phyloP scores from a whole-genome alignment of 352 stramenopile genomes.

The Phytophthora macrochlamydospora region DNA sequence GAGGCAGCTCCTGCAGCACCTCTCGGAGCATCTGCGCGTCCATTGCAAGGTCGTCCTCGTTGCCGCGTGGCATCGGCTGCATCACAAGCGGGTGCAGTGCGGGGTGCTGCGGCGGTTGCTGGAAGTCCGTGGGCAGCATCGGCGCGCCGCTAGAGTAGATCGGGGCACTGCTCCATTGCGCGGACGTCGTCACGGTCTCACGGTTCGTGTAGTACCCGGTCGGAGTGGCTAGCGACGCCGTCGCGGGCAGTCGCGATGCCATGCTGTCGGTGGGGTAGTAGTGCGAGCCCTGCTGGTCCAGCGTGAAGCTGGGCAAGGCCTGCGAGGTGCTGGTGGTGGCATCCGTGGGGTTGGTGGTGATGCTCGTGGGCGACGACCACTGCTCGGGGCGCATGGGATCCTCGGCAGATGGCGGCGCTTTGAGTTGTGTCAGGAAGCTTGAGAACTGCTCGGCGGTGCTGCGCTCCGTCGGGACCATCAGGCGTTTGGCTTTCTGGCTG shows the following conservation, averaged over 20 bases:
- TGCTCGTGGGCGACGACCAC: conserved; percentile 42
- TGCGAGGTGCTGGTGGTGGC: conserved; percentile 23
- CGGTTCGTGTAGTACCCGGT: conserved; percentile 36
- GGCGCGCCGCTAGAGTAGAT: conserved; percentile 12
- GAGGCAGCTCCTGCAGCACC: conserved; percentile 42
- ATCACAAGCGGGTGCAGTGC: conserved; percentile 33
- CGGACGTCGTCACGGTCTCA: conserved; percentile 15
- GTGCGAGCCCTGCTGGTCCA: conserved; percentile 22
- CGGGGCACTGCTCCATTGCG: conserved; percentile 19
- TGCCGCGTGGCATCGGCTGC: conserved; percentile 28
- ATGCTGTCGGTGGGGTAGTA: conserved; percentile 27
- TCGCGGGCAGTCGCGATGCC: conserved; percentile 2
- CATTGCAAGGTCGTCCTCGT: conserved; percentile 43
- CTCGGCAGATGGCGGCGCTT: conserved; percentile 26
- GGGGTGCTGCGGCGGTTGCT: conserved; percentile 18
- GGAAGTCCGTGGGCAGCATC: conserved; percentile 19
- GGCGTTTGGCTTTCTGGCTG: conserved; percentile 17
- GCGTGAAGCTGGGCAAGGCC: conserved; percentile 31
- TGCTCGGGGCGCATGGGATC: conserved; percentile 24
- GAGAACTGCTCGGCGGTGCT: conserved; percentile 34
- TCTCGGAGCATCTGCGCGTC: conserved; percentile 51
- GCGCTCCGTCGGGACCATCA: conserved; percentile 30
- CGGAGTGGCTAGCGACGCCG: conserved; percentile 14
- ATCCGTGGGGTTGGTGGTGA: conserved; percentile 21
- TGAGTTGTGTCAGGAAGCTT: conserved; percentile 52